phyloP scores from a whole-genome alignment of 2,329 filamentous ascomycete species.

The Fusarium sp. region DNA sequence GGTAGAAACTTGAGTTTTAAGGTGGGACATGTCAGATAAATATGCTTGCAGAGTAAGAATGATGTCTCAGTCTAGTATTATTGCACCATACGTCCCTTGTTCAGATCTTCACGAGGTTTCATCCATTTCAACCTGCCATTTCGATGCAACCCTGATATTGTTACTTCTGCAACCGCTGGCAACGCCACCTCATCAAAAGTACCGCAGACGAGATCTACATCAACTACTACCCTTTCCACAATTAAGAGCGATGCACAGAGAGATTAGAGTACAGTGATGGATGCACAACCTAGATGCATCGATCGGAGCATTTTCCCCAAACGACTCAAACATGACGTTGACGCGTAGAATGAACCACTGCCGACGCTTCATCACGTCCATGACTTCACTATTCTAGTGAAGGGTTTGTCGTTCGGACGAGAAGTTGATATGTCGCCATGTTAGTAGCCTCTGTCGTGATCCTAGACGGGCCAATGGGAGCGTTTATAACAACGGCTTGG shows the following conservation, averaged over 20 bases:
- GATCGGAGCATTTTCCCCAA: not conserved
- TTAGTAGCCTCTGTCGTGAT: conserved; percentile 22
- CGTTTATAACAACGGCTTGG: not conserved
- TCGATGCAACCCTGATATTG: not conserved
- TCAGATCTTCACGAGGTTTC: not conserved
- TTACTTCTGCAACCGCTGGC: not conserved
- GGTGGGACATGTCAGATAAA: not conserved
- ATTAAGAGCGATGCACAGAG: not conserved
- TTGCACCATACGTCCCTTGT: conserved; percentile 27
- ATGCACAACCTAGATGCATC: not conserved
- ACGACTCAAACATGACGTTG: not conserved
- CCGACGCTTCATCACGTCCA: not conserved
- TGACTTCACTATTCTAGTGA: conserved; percentile 1
- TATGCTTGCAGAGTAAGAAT: not conserved
- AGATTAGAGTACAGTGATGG: not conserved
- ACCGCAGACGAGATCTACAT: not conserved
- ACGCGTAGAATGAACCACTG: not conserved
- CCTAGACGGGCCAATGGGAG: not conserved
- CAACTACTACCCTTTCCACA: not conserved
- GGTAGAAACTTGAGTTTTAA: rapidly evolving
- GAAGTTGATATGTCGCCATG: conserved; percentile 18
- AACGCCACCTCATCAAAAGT: rapidly evolving
- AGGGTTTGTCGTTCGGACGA: not conserved
- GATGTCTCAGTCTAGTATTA: not conserved
- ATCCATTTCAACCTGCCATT: not conserved